Conservation (phyloP, 2,329 filamentous ascomycete genomes). For the Triangularia verruculosa region DNA sequence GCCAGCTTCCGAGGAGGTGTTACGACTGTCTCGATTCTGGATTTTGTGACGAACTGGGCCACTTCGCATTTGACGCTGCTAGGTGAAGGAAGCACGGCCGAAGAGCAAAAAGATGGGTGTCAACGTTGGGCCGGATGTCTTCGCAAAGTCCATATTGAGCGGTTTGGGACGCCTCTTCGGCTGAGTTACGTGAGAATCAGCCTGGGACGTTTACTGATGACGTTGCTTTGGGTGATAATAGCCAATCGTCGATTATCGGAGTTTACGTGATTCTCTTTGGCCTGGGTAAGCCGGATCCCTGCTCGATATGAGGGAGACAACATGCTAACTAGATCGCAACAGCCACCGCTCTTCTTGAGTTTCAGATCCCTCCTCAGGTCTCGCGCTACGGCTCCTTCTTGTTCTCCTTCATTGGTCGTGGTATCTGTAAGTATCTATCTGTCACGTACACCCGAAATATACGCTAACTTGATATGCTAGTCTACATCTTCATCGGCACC, state of each 20-base stretch:
- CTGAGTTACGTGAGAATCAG: background rate
- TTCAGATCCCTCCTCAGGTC: constrained; percentile 90
- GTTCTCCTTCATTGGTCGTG: constrained; percentile 95
- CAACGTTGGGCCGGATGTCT: no score
- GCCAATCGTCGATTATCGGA: constrained; percentile 57
- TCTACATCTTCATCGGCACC: constrained; percentile 93
- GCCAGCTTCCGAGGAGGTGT: no score
- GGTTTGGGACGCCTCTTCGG: no score
- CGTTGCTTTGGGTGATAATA: constrained; percentile 4
- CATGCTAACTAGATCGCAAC: background rate
- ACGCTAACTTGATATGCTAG: constrained; percentile 42
- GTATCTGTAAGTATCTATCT: constrained; percentile 67
- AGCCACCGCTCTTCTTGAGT: constrained; percentile 54
- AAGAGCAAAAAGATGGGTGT: no score
- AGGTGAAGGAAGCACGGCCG: no score
- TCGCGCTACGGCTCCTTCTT: constrained; percentile 95
- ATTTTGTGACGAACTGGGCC: no score
- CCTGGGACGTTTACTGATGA: background rate
- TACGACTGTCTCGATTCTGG: no score
- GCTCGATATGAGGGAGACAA: background rate
- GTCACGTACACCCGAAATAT: background rate
- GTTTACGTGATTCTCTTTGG: constrained; percentile 90
- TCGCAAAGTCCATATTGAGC: no score
- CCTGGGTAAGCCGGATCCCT: constrained; percentile 57
- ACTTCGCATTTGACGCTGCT: no score